Evolutionary conservation across 208 protist genomes (phyloP), one percentile per base, ranked within the genome.

Genomic region (Kentomonas sorsogonicus): DNA sequence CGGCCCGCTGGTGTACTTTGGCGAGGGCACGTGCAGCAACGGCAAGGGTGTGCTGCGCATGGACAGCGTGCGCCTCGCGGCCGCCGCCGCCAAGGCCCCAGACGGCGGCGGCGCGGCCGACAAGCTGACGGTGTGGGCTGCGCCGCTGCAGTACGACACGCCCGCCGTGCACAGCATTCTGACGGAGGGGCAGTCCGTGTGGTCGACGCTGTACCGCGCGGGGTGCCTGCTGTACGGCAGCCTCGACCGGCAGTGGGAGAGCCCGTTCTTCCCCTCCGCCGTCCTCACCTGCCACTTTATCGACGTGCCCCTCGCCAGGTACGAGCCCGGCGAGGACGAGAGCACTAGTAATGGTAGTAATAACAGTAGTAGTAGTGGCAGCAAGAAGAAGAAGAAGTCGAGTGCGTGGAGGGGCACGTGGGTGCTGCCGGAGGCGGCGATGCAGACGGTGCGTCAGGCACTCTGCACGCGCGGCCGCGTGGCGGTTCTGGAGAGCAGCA

Each of bases 21-120:
- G 61, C 3, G 85, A 92, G 43, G 81, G 78, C 6, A 89, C 73
- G 9, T 85, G 78, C 62, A 83, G 63, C 29, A 92, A 92, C 59
- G 85, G 85, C 27, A 79, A 77, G 50, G 85, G 81, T 13, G 53
- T 92, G 48, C 55, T 92, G 39, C 57, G 43, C 16, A 63, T 83
- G 36, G 63, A 56, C 0, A 10, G 51, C 10, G 18, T 84, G 41
- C 47, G 47, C 1, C 53, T n/a, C n/a, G n/a, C 55, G 5, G 27
- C 36, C 1, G 53, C 54, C 2, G 39, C 45, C 15, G 59, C 50
- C 22, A 50, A 53, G 11, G 25, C 26, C 18, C 31, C 23, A 3
- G 29, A 27, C 4, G 2, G 52, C 5, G 13, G n/a, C 44, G 3
- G 20, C 11, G 22, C 57, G 11, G 33, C 53, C 15, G 51, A 53